Evolutionary conservation across 1,284 basidiomycete genomes (phyloP).

Genomic region (Volvariella volvacea): DNA sequence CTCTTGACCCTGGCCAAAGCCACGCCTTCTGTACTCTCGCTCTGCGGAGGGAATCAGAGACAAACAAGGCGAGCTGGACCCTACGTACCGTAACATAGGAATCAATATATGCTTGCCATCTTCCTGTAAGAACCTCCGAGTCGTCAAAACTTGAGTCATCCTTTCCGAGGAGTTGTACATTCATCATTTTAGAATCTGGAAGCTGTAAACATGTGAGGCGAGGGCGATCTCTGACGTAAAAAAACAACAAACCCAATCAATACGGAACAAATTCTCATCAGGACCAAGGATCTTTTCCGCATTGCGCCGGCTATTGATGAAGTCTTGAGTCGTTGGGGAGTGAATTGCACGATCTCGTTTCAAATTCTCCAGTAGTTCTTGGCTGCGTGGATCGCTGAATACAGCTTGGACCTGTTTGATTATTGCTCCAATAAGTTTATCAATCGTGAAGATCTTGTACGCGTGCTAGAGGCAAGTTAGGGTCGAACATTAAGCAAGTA

Average conservation of each 20-base stretch:
- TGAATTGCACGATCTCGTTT: slow-evolving; percentile 69
- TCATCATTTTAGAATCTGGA: slow-evolving; percentile 63
- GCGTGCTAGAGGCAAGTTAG: slow-evolving; percentile 39
- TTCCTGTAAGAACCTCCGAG: slow-evolving; percentile 72
- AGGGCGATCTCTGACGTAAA: not conserved
- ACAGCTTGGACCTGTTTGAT: slow-evolving; percentile 82
- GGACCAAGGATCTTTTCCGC: slow-evolving; percentile 80
- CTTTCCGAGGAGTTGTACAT: slow-evolving; percentile 83
- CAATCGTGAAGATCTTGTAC: slow-evolving; percentile 89
- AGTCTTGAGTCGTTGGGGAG: slow-evolving; percentile 70
- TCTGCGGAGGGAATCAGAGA: slow-evolving; percentile 25
- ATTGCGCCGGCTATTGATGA: slow-evolving; percentile 78
- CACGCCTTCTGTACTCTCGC: slow-evolving; percentile 46
- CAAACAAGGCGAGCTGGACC: slow-evolving; percentile 1
- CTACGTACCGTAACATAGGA: slow-evolving; percentile 73
- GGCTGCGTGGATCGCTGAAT: slow-evolving; percentile 75
- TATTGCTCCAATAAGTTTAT: slow-evolving; percentile 84
- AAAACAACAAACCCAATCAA: slow-evolving; percentile 76
- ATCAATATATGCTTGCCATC: slow-evolving; percentile 89
- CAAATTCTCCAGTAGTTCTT: slow-evolving; percentile 78
- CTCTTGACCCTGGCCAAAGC: slow-evolving; percentile 45
- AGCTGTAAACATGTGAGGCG: slow-evolving; percentile 38
- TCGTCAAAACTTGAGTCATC: slow-evolving; percentile 88
- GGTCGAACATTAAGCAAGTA: not conserved
- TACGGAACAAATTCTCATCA: slow-evolving; percentile 89